These are phyloP conservation scores for Plasmodium gaboni DNA, from an alignment of 169 alveolate genomes.

Conservation along the genomic window DNA sequence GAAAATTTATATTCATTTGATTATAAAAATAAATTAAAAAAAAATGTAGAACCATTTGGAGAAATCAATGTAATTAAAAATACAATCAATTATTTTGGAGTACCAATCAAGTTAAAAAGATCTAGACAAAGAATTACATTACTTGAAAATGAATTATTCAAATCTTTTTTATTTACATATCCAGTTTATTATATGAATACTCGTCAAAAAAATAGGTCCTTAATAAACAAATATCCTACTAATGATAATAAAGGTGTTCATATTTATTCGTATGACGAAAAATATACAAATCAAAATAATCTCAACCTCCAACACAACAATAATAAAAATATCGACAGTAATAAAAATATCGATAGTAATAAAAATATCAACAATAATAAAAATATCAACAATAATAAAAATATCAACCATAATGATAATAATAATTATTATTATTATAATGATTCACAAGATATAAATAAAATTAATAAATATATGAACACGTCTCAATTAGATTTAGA, in stretches of 20 bases:
- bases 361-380: too few species aligned
- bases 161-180: constrained; percentile 43
- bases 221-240: too few species aligned
- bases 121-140: constrained; percentile 45
- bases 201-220: background rate
- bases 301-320: background rate
- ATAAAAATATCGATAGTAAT: background rate
- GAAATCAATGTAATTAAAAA: constrained; percentile 52
- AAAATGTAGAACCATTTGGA: constrained; percentile 56
- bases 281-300: background rate
- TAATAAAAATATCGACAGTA: background rate
- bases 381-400: too few species aligned
- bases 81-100: constrained; percentile 56
- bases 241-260: background rate
- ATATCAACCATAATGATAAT: too few species aligned
- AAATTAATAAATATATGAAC: too few species aligned
- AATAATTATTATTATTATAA: too few species aligned
- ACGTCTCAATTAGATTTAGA: too few species aligned
- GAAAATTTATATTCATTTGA: constrained; percentile 45
- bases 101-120: constrained; percentile 40
- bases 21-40: constrained; percentile 47
- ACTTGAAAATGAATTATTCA: constrained; percentile 56
- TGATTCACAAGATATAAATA: too few species aligned
- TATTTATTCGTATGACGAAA: background rate
- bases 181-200: constrained; percentile 22